Evolutionary conservation across 2,329 filamentous ascomycete genomes (phyloP), one percentile per base, ranked within the genome.

Genomic region (Paraconiothyrium sp.): DNA sequence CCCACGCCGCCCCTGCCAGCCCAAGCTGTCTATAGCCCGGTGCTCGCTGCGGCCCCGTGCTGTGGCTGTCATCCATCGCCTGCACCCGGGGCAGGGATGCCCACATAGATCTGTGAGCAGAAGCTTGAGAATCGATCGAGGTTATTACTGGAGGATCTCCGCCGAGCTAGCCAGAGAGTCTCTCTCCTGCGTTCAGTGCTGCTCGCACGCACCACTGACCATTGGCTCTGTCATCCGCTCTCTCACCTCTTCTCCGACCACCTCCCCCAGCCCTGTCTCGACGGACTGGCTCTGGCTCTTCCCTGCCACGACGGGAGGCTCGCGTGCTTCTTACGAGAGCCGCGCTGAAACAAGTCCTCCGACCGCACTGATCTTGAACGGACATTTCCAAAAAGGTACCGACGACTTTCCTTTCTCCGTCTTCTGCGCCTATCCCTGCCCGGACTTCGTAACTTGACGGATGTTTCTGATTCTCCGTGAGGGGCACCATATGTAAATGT

Each of bases 91-190:
- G 67, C 74, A 75, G 68, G 76, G 76, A 67, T 75, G 44, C 56
- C 50, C 57, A 41, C 66, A 62, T 70, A 76, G 74, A 78, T 76
- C 74, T 73, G 68, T 67, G 71, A 72, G 71, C 67, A 70, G 62
- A 70, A 71, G 68, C 67, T 64, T 65, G 64, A 74, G 68, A 69
- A 68, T 69, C 72, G 74, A 76, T 74, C 73, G 71, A 74, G 68
- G 74, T 77, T 78, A 78, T 77, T 77, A 78, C 74, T 75, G 67
- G 74, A 74, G 67, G 69, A 66, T 73, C 71, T 77, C 76, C 76
- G 72, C 72, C 72, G 69, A 73, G 62, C 70, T 72, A 72, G 64
- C 60, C 68, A 67, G 65, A 62, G 50, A 57, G 59, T 68, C 70
- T 62, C 64, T 63, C 68, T 71, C 68, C 66, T 70, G 71, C 72